Evolutionary conservation across 2,329 filamentous ascomycete species (phyloP), one percentile per base, ranked within the genome.

Genomic region (Rutstroemia sp.): DNA sequence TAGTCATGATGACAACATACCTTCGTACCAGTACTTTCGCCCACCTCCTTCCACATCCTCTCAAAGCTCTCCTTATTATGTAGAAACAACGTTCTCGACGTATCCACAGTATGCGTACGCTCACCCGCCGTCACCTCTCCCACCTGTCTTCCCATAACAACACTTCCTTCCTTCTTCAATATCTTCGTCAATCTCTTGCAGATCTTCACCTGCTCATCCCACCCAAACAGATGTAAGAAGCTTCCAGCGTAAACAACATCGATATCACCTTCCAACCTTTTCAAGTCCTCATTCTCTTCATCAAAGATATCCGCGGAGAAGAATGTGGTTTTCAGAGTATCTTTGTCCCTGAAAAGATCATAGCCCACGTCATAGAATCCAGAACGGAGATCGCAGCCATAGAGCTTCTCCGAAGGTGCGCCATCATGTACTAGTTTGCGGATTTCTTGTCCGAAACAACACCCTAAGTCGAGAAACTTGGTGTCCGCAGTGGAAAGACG

Each of bases 401-500:
- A 67, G 34, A 68, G 59, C 2, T 68, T n/a, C 58, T 56, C 8
- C 61, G 64, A 38, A 2, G 68, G 67, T 0, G 65, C 70, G 2
- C 72, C 71, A 38, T 74, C 71, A 16, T 62, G 56, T 12, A 58
- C 62, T 9, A 73, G 60, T 12, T 68, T 66, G 16, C 72, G 70
- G 1, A 74, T 61, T 37, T 73, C 70, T 56, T 72, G 70, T 0
- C 68, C 71, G 34, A 74, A 66, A 54, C 70, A 71, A 39, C 70
- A 72, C 12, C 71, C 71, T 2, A 73, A 56, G 56, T 74, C 72
- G 21, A 73, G 63, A 5, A 71, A 60, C 4, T 16, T 54, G 1
- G 46, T 53, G 12, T 46, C 34, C 21, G 42, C 6, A 18, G 45
- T 30, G 27, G 25, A 47, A 23, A 37, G 30, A 18, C 53, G 50